Base-by-base conservation (phyloP, 2,329 filamentous ascomycete species). In the Pyrenochaeta sp. region DNA sequence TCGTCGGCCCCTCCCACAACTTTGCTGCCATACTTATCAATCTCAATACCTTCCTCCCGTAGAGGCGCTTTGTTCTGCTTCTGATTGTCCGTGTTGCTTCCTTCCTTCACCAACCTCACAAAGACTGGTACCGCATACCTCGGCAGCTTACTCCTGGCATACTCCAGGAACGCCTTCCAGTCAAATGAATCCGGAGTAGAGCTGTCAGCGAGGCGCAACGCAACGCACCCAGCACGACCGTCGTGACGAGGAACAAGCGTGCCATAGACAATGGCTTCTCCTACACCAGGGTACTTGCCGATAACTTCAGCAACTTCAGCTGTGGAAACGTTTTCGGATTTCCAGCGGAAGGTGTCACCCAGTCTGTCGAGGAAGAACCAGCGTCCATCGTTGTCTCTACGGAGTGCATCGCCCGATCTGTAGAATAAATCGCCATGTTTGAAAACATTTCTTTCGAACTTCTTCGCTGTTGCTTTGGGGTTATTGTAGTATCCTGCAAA, bases 41-140 rank as follows among this genome's bases (percentile, higher is more conserved):
- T 84, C 67, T 91, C 84, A 9, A 91, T 83, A 0, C 89, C 89
- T 64, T 91, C 88, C 50, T 85, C 82, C 68, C 88, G 83, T 50
- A 92, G 78, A 1, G 87, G 87, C 2, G 87, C 83, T 74, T 93
- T 93, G 68, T 91, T 91, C 76, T 92, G 90, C 78, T 93, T 93
- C 73, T 92, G 89, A 66, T 92, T 93, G 68, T 90, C 88, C 57
- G 86, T 89, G 10, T 87, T 85, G 37, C 82, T 85, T 45, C 82
- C 82, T 32, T 79, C 80, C 24, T 81, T 75, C 4, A 90, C 82
- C 13, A 91, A 73, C 0, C 90, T 82, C 46, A 93, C 65, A 77
- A 93, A 93, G 2, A 92, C 75, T 0, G 91, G 91, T 1, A 93
- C 89, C 0, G 90, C 91, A 68, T 93, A 93, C 61, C 82, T 84